phyloP scores from a whole-genome alignment of 2,329 filamentous ascomycete species.

The Alternaria arbusti region DNA sequence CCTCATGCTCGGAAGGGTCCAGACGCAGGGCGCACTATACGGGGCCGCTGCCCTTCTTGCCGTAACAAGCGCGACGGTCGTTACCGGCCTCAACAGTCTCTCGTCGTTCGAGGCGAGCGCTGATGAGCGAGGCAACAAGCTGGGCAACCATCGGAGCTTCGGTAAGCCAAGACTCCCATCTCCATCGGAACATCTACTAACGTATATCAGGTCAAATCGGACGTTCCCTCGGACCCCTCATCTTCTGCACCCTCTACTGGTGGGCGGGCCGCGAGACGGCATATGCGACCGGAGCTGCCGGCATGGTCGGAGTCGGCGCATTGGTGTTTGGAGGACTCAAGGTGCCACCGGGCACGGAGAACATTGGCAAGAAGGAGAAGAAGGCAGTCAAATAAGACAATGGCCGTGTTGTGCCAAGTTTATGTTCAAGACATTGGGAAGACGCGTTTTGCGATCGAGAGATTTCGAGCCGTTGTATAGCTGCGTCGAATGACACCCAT shows the following conservation, averaged over 20 bases:
- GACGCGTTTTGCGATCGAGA: not conserved
- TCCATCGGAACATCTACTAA: conserved; percentile 15
- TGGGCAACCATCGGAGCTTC: conserved; percentile 80
- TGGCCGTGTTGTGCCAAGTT: not conserved
- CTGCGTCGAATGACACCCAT: not conserved
- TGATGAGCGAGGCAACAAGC: conserved; percentile 80
- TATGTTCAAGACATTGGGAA: not conserved
- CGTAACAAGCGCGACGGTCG: conserved; percentile 90
- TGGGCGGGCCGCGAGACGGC: conserved; percentile 91
- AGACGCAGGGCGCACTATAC: conserved; percentile 75
- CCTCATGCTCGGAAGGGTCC: conserved; percentile 74
- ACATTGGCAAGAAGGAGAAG: conserved; percentile 31
- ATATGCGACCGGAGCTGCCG: conserved; percentile 79
- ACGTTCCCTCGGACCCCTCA: conserved; percentile 80
- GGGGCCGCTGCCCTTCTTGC: conserved; percentile 82
- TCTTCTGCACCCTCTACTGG: conserved; percentile 98
- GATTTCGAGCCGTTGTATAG: not conserved
- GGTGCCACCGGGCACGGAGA: conserved; percentile 60
- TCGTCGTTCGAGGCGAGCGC: conserved; percentile 87
- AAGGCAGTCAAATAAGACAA: conserved; percentile 7
- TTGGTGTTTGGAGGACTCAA: conserved; percentile 76
- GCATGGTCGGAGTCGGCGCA: conserved; percentile 76
- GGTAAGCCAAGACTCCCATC: conserved; percentile 38
- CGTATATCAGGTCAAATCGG: conserved; percentile 76
- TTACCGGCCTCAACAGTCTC: conserved; percentile 89